Conservation (phyloP, 2,329 filamentous ascomycete species). For the Myotisia sp. region DNA sequence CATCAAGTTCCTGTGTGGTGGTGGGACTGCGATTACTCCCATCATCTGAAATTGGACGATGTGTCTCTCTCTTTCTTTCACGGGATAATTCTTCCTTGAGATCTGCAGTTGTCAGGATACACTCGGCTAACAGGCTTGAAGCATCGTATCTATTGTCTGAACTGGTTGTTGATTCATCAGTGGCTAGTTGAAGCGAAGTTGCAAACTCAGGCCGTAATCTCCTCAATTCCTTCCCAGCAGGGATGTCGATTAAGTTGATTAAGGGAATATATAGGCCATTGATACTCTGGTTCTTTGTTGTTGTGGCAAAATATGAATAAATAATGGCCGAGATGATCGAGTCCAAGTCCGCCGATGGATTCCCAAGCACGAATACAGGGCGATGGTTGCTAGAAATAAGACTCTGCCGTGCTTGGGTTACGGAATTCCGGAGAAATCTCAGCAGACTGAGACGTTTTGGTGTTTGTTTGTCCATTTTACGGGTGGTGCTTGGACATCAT, state of each 20-base stretch:
- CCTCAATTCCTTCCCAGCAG: slow-evolving; percentile 34
- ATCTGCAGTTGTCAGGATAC: slow-evolving; percentile 30
- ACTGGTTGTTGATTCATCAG: slow-evolving; percentile 2
- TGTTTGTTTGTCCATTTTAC: not conserved
- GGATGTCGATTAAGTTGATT: slow-evolving; percentile 40
- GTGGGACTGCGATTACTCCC: not conserved
- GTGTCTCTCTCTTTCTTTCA: too few species aligned
- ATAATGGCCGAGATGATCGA: slow-evolving; percentile 47
- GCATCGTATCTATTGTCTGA: slow-evolving; percentile 16
- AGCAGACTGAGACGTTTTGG: slow-evolving; percentile 15
- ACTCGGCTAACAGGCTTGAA: slow-evolving; percentile 18
- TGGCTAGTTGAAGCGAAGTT: slow-evolving; percentile 40
- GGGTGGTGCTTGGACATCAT: too few species aligned
- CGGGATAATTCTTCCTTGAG: slow-evolving; percentile 17
- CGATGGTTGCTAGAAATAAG: slow-evolving; percentile 13
- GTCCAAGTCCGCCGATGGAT: slow-evolving; percentile 44
- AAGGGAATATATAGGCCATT: slow-evolving; percentile 40
- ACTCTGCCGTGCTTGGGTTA: slow-evolving; percentile 19
- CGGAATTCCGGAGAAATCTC: slow-evolving; percentile 25
- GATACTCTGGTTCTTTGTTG: slow-evolving; percentile 19
- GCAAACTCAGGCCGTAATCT: slow-evolving; percentile 45
- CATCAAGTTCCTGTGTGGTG: slow-evolving; percentile 12
- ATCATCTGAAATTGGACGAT: too few species aligned
- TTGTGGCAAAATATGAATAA: slow-evolving; percentile 44
- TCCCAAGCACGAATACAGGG: slow-evolving; percentile 29